phyloP scores from a whole-genome alignment of 805 yeast genomes.

The Starmerella vitae region DNA sequence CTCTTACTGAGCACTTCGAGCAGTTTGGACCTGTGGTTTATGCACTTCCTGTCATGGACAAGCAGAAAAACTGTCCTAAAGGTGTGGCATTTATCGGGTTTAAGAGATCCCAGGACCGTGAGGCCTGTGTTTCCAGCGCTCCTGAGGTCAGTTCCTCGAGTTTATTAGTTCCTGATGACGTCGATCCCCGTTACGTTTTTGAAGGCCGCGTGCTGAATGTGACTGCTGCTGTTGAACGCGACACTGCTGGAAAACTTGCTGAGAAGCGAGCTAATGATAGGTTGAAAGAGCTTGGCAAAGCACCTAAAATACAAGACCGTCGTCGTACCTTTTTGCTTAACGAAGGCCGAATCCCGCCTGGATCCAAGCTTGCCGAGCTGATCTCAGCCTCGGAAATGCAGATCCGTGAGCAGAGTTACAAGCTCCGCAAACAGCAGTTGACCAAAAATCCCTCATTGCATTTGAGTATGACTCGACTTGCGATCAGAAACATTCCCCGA shows the following conservation, averaged over 20 bases:
- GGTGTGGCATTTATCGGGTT: constrained; percentile 96
- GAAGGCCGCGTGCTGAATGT: constrained; percentile 85
- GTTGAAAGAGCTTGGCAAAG: constrained; percentile 64
- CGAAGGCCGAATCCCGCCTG: constrained; percentile 81
- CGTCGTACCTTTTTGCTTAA: constrained; percentile 76
- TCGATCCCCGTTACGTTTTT: constrained; percentile 68
- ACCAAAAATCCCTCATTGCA: constrained; percentile 84
- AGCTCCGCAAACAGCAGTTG: constrained; percentile 76
- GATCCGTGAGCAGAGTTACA: constrained; percentile 74
- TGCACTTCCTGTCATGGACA: constrained; percentile 87
- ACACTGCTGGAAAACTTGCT: constrained; percentile 59
- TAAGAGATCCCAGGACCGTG: constrained; percentile 43
- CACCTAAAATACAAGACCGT: constrained; percentile 65
- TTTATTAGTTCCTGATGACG: constrained; percentile 81
- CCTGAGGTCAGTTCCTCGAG: constrained; percentile 58
- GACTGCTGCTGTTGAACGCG: constrained; percentile 74
- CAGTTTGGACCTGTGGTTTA: constrained; percentile 80
- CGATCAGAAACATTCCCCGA: constrained; percentile 86
- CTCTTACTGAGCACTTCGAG: constrained; percentile 61
- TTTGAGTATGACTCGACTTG: constrained; percentile 86
- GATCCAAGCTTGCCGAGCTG: constrained; percentile 61
- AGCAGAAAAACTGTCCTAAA: constrained; percentile 67
- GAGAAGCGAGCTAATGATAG: constrained; percentile 63
- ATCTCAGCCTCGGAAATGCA: constrained; percentile 65
- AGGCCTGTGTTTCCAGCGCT: constrained; percentile 59